Evolutionary conservation across 2,329 filamentous ascomycete genomes (phyloP).

Genomic region (Penicillium polonicum): DNA sequence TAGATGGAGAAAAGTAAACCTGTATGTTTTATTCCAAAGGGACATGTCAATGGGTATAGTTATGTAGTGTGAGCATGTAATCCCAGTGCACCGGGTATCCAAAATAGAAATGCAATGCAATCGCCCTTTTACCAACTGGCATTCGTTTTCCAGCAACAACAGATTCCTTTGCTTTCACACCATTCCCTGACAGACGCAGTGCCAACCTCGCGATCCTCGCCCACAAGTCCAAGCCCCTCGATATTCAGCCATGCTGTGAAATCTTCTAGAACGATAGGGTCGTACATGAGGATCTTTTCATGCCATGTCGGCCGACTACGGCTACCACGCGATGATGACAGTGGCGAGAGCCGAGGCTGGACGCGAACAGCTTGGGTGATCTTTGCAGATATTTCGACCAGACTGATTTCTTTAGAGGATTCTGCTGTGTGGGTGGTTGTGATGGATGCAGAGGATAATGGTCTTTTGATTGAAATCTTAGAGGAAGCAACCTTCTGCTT

Average conservation of each 20-base stretch:
- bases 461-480: conserved; percentile 10
- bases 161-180: conserved; percentile 85
- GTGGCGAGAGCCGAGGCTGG: conserved; percentile 32
- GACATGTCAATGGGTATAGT: neutral
- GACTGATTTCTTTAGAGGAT: conserved; percentile 20
- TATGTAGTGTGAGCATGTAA: neutral
- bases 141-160: conserved; percentile 67
- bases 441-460: neutral
- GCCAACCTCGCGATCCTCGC: conserved; percentile 65
- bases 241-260: conserved; percentile 78
- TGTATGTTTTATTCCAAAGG: too few species aligned
- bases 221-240: conserved; percentile 61
- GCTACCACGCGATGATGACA: conserved; percentile 35
- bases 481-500: conserved; percentile 14
- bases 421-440: neutral
- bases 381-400: conserved; percentile 43
- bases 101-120: neutral
- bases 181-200: conserved; percentile 73
- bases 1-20: neutral
- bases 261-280: conserved; percentile 85
- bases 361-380: conserved; percentile 52
- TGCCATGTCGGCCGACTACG: conserved; percentile 65
- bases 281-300: conserved; percentile 91
- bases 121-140: conserved; percentile 11
- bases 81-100: neutral